Evolutionary conservation across 2,329 filamentous ascomycete species (phyloP).

Genomic region (Colletotrichum orchidophilum): DNA sequence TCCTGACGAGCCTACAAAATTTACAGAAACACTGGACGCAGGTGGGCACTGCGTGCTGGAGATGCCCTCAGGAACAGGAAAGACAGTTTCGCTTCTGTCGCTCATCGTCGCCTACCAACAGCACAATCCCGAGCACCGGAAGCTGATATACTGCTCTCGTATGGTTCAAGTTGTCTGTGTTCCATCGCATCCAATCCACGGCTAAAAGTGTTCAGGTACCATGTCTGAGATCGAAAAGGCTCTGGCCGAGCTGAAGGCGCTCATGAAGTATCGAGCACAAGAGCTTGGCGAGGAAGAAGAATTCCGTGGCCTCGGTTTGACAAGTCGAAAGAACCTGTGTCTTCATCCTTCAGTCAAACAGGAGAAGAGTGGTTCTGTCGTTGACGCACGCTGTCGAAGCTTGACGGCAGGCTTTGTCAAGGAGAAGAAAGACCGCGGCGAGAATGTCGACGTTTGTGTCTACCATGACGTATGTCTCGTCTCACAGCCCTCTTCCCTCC

Average conservation of each 20-base stretch:
- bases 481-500: neutral
- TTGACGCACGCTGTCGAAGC: constrained; percentile 95
- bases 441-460: constrained; percentile 92
- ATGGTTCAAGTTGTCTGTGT: constrained; percentile 15
- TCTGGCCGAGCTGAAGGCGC: constrained; percentile 84
- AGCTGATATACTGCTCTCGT: constrained; percentile 98
- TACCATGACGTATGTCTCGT: constrained; percentile 81
- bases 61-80: constrained; percentile 98
- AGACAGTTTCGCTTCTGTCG: constrained; percentile 94
- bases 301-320: constrained; percentile 90
- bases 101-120: constrained; percentile 98
- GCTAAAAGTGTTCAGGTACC: constrained; percentile 64
- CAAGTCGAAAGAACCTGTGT: constrained; percentile 96
- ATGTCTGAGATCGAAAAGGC: constrained; percentile 99
- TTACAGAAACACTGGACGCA: constrained; percentile 82
- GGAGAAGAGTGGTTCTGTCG: constrained; percentile 93
- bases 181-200: neutral
- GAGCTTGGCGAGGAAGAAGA: constrained; percentile 93
- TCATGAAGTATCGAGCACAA: constrained; percentile 95
- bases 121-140: constrained; percentile 90
- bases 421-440: constrained; percentile 95
- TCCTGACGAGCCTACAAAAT: neutral
- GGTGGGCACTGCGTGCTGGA: constrained; percentile 96
- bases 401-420: constrained; percentile 97
- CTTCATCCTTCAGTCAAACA: constrained; percentile 95